These are phyloP conservation scores for Colletotrichum sp. DNA, from an alignment of 2,329 filamentous ascomycete genomes.

Conservation along the genomic window DNA sequence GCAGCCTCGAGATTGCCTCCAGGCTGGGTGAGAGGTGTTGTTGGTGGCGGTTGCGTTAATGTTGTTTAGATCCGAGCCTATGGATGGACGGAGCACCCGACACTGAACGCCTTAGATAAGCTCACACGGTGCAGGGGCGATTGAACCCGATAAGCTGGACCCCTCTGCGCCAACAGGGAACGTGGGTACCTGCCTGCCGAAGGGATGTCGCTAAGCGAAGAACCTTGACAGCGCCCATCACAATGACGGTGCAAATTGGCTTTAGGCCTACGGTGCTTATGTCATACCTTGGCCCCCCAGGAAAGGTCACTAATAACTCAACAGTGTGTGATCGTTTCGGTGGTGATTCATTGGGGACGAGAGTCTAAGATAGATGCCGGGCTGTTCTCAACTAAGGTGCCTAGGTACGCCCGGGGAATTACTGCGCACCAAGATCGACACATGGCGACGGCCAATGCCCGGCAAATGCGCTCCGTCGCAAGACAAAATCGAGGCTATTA, in stretches of 20 bases:
- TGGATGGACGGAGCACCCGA: background rate
- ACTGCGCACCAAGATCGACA: background rate
- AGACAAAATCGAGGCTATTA: background rate
- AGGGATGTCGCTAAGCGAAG: background rate
- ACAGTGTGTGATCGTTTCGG: background rate
- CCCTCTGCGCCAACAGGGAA: background rate
- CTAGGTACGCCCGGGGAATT: background rate
- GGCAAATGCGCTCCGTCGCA: background rate
- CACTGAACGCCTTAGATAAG: constrained; percentile 11
- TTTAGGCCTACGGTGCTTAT: background rate
- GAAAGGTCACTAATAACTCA: background rate
- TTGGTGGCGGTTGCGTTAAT: constrained; percentile 6
- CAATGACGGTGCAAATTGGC: background rate
- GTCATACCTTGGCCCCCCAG: background rate
- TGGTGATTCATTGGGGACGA: background rate
- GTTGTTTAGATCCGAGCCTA: background rate
- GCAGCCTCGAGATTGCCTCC: background rate
- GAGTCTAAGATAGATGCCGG: background rate
- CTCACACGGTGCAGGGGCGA: constrained; percentile 12
- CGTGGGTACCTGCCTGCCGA: background rate
- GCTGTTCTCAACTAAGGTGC: background rate
- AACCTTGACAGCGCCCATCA: background rate
- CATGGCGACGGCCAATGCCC: background rate
- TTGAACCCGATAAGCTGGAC: constrained; percentile 9
- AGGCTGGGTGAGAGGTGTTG: background rate